These are phyloP conservation scores for Magnusiomyces paraingens DNA, from an alignment of 1,139 yeast genomes.

Conservation along the genomic window DNA sequence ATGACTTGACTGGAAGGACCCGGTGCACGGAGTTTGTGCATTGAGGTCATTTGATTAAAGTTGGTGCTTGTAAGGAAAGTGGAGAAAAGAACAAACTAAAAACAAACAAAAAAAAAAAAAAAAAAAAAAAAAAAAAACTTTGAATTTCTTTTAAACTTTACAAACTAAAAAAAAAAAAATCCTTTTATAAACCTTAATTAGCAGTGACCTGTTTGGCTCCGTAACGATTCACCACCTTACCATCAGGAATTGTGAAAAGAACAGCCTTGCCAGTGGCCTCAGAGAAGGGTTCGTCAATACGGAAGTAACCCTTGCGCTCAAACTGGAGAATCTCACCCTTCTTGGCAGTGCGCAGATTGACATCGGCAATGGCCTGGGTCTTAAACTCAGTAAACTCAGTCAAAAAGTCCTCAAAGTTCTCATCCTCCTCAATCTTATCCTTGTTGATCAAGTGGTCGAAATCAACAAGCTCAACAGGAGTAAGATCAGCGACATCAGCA, in stretches of 20 bases:
- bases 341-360: constrained; percentile 67
- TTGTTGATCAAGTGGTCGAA: constrained; percentile 94
- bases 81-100: too few relatives aligned
- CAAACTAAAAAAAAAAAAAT: background rate
- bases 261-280: constrained; percentile 44
- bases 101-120: too few relatives aligned
- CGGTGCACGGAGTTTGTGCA: too few relatives aligned
- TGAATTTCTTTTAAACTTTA: too few relatives aligned
- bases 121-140: too few relatives aligned
- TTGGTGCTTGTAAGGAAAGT: too few relatives aligned
- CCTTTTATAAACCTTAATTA: background rate
- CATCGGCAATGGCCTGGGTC: constrained; percentile 71
- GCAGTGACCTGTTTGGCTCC: constrained; percentile 50
- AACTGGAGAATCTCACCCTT: constrained; percentile 87
- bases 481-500: constrained; percentile 65
- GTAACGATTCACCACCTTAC: constrained; percentile 79
- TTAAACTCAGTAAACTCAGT: constrained; percentile 87
- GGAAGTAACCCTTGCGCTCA: constrained; percentile 95
- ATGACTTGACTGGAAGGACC: too few relatives aligned
- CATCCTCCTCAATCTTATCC: constrained; percentile 93
- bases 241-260: constrained; percentile 94
- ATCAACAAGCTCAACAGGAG: constrained; percentile 74
- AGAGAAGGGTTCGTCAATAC: constrained; percentile 63
- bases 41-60: too few relatives aligned
- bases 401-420: constrained; percentile 86